Evolutionary conservation across 176 grass and related monocot species (phyloP).

Genomic region (barley (Hordeum vulgare)): MorexV3_pseudomolecules_assembly NC_058519.1:3551761-3552260

Average conservation of each 20-base stretch:
- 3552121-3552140: slow-evolving; percentile 35
- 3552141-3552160: slow-evolving; percentile 64
- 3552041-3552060: slow-evolving; percentile 89
- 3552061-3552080: slow-evolving; percentile 94
- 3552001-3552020: slow-evolving; percentile 98
- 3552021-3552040: slow-evolving; percentile 96
- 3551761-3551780: too few relatives aligned
- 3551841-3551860: too few relatives aligned
- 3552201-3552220: slow-evolving; percentile 79
- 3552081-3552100: slow-evolving; percentile 70
- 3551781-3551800: too few relatives aligned
- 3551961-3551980: too few relatives aligned
- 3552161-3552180: slow-evolving; percentile 35
- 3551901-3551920: too few relatives aligned
- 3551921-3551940: too few relatives aligned
- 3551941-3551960: too few relatives aligned
- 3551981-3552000: slow-evolving; percentile 99
- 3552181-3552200: slow-evolving; percentile 90
- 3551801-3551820: too few relatives aligned
- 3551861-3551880: too few relatives aligned
- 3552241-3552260: slow-evolving; percentile 93
- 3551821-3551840: too few relatives aligned
- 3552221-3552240: slow-evolving; percentile 59
- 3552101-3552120: slow-evolving; percentile 90
- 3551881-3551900: too few relatives aligned